Evolutionary conservation across 2,329 filamentous ascomycete species (phyloP), one percentile per base, ranked within the genome.

Genomic region (Fusarium coicis): DNA sequence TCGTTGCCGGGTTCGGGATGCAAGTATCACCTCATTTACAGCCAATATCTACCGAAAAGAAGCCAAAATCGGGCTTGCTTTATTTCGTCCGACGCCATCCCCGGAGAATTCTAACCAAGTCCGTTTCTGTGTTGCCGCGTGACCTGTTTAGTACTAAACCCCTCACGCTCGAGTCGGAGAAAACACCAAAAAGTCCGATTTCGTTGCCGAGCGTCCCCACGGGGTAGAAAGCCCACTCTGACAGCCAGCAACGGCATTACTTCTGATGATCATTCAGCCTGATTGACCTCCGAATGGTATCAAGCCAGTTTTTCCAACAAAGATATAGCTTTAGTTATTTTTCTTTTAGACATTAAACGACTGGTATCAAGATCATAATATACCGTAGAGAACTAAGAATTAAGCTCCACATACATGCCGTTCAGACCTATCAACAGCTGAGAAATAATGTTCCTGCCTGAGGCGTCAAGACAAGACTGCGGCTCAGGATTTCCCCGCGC

Each of bases 181-280:
- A 52, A 53, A n/a, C 16, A 39, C 26, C 21, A 28, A 7, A 12
- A 59, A 39, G 26, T 59, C 56, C 56, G 56, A 26, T 10, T 1
- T 16, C 5, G 9, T 52, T 21, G 34, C 34, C 56, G 56, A 59
- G 56, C 30, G 26, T 40, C 43, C 43, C 56, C 56, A 52, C 34
- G 43, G 56, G 56, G 43, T 23, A 50, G 30, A 36, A 37, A 37
- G 55, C 19, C 55, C 32, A 57, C 42, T 57, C 42, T 32, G 55
- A 57, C 8, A 18, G 4, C 32, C 30, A 36, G 32, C 19, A 36
- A 37, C 18, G 4, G 32, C 5, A 36, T 28, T 37, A 10, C 28
- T n/a, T 30, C 3, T 57, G 55, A 50, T 2, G 55, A 57, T 57
- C 55, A 36, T 19, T 4, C 0, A 10, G 10, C 14, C 10, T 14